A percentile compares a stretch with the other conserved stretches of the same genome.
Evolutionary conservation across 768 basidiomycete genomes (phyloP).

Genomic region (Lactifluus piperatus): DNA sequence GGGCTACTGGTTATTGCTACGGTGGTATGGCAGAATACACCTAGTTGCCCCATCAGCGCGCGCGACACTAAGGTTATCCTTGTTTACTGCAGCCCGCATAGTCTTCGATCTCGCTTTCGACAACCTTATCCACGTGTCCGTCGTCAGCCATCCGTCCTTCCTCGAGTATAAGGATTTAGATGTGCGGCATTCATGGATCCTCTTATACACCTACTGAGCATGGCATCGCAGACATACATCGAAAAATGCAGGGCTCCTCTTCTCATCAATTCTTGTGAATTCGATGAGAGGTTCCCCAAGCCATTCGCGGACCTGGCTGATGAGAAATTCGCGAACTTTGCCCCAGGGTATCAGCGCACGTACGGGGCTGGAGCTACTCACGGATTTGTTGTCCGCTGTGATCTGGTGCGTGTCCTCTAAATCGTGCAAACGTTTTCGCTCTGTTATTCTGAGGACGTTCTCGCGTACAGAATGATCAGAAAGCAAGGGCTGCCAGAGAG

Average conservation of each 20-base stretch:
- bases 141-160: constrained; percentile 40
- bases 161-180: constrained; percentile 34
- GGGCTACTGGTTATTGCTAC: constrained; percentile 27
- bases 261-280: constrained; percentile 35
- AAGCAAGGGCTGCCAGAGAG: constrained; percentile 32
- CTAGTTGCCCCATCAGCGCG: background rate
- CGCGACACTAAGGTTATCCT: background rate
- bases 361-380: constrained; percentile 34
- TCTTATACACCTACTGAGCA: background rate
- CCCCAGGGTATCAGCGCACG: constrained; percentile 31
- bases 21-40: constrained; percentile 11
- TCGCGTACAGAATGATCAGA: constrained; percentile 22
- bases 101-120: constrained; percentile 34
- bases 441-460: background rate
- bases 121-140: constrained; percentile 31
- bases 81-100: constrained; percentile 4
- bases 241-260: constrained; percentile 31
- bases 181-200: constrained; percentile 18
- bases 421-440: background rate
- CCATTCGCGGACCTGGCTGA: constrained; percentile 30
- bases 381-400: constrained; percentile 38
- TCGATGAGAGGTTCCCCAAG: constrained; percentile 28
- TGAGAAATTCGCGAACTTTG: constrained; percentile 31
- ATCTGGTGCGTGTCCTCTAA: constrained; percentile 19
- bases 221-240: constrained; percentile 26